Evolutionary conservation across 345 rosid species (phyloP).

Genomic region (Eucalyptus marginata): DNA sequence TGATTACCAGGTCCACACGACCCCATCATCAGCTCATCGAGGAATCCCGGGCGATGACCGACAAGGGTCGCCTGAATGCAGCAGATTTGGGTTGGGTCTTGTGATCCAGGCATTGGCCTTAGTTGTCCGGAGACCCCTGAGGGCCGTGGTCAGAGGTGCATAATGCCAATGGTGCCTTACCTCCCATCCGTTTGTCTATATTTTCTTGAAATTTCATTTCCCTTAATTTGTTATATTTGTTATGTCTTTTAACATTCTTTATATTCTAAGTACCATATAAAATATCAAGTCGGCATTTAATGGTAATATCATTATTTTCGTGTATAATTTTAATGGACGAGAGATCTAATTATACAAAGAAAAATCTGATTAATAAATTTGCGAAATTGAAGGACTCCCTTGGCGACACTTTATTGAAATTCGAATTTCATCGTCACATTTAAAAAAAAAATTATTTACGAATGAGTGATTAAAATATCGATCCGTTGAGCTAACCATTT

Average conservation of each 20-base stretch:
- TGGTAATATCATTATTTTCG: background rate
- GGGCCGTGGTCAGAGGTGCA: background rate
- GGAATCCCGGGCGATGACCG: accelerated
- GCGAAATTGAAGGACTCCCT: background rate
- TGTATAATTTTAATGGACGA: background rate
- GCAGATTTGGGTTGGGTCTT: background rate
- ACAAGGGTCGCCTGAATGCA: accelerated
- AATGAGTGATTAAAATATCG: background rate
- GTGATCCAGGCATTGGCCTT: accelerated
- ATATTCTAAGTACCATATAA: background rate
- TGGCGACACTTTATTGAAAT: accelerated
- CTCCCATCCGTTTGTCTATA: background rate
- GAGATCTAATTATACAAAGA: accelerated
- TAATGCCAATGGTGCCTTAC: background rate
- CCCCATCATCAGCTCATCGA: accelerated
- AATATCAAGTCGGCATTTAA: too few relatives aligned
- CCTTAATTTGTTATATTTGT: too few relatives aligned
- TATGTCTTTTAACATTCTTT: too few relatives aligned
- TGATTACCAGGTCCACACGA: accelerated
- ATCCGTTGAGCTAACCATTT: background rate
- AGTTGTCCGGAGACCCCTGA: background rate
- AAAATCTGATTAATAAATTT: background rate
- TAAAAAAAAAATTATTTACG: background rate
- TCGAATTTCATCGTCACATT: background rate
- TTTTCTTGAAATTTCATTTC: background rate